Percentiles rank a stretch among this genome's conserved stretches.
These are phyloP conservation scores for Funneliformis geosporum DNA, from an alignment of 192 early-diverging fungal species.

Conservation along the genomic window DNA sequence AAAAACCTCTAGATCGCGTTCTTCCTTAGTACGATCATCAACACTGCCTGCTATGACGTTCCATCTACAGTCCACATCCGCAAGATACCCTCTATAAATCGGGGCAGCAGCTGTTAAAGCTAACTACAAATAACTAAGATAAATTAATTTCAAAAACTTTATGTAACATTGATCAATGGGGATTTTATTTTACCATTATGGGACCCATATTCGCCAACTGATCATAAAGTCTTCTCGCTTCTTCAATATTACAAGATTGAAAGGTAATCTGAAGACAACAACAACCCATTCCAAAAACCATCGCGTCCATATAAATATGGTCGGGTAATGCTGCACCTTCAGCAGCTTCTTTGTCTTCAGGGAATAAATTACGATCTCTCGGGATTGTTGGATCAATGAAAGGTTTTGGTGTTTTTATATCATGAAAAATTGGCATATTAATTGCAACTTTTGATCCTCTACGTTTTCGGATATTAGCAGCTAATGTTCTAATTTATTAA, in stretches of 20 bases:
- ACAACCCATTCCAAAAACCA: slow-evolving; percentile 99
- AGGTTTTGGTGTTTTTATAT: slow-evolving; percentile 84
- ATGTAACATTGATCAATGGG: neutral
- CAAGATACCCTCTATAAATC: slow-evolving; percentile 90
- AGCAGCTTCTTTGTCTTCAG: slow-evolving; percentile 70
- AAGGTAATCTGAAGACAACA: slow-evolving; percentile 98
- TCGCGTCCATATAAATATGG: slow-evolving; percentile 98
- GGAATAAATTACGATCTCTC: slow-evolving; percentile 59
- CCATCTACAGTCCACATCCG: slow-evolving; percentile 97
- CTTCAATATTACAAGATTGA: slow-evolving; percentile 91
- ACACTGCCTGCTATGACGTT: slow-evolving; percentile 92
- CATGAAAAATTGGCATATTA: slow-evolving; percentile 95
- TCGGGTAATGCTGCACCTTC: slow-evolving; percentile 82
- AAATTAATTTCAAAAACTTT: neutral
- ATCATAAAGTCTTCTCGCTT: slow-evolving; percentile 92
- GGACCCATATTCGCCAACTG: slow-evolving; percentile 89
- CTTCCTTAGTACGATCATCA: slow-evolving; percentile 90
- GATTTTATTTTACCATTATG: slow-evolving; percentile 65
- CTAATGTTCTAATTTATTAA: slow-evolving; percentile 64
- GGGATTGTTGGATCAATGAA: slow-evolving; percentile 79
- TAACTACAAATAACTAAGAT: slow-evolving; percentile 49
- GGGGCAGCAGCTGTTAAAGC: slow-evolving; percentile 91
- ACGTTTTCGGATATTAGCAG: slow-evolving; percentile 90
- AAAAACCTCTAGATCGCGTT: slow-evolving; percentile 76
- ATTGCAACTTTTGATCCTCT: slow-evolving; percentile 93